Percentiles rank a stretch among this genome's conserved stretches.
These are phyloP conservation scores for Tricholoma bakamatsutake DNA, from an alignment of 768 basidiomycete species.

Conservation along the genomic window DNA sequence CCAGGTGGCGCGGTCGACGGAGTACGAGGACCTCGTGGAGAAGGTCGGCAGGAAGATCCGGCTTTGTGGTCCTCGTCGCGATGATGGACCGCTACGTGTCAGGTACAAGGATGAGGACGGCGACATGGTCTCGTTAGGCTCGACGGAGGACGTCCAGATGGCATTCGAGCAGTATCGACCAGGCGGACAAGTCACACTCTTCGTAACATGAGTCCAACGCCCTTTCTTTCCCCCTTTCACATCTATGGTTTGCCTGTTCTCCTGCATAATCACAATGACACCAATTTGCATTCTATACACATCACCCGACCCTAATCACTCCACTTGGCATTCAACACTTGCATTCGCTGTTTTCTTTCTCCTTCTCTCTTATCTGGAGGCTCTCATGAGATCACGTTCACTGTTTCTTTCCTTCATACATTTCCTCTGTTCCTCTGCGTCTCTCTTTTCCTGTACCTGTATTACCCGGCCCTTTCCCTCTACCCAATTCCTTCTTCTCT, in stretches of 20 bases:
- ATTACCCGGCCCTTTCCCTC: slow-evolving; percentile 2
- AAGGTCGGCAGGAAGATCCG: slow-evolving; percentile 91
- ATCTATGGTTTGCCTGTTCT: slow-evolving; percentile 3
- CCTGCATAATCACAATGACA: not conserved
- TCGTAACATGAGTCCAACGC: slow-evolving; percentile 52
- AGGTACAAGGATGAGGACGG: slow-evolving; percentile 93
- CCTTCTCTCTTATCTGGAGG: slow-evolving; percentile 1
- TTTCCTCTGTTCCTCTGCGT: slow-evolving; percentile 1
- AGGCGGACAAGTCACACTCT: slow-evolving; percentile 77
- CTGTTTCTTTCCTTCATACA: not conserved
- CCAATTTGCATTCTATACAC: slow-evolving; percentile 2
- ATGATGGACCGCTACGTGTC: slow-evolving; percentile 76
- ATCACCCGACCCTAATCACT: not conserved
- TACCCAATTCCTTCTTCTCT: slow-evolving; percentile 8
- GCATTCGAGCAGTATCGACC: slow-evolving; percentile 82
- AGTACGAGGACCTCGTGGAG: slow-evolving; percentile 80
- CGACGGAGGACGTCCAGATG: slow-evolving; percentile 92
- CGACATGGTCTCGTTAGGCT: slow-evolving; percentile 81
- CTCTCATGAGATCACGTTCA: not conserved
- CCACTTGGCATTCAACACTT: slow-evolving; percentile 3
- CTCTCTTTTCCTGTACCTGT: slow-evolving; percentile 5
- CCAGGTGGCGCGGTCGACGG: slow-evolving; percentile 74
- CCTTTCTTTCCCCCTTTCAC: slow-evolving; percentile 2
- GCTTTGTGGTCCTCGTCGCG: slow-evolving; percentile 76
- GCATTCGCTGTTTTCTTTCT: slow-evolving; percentile 1